phyloP scores from a whole-genome alignment of 2,329 filamentous ascomycete species.

The Aspergillus unguis region DNA sequence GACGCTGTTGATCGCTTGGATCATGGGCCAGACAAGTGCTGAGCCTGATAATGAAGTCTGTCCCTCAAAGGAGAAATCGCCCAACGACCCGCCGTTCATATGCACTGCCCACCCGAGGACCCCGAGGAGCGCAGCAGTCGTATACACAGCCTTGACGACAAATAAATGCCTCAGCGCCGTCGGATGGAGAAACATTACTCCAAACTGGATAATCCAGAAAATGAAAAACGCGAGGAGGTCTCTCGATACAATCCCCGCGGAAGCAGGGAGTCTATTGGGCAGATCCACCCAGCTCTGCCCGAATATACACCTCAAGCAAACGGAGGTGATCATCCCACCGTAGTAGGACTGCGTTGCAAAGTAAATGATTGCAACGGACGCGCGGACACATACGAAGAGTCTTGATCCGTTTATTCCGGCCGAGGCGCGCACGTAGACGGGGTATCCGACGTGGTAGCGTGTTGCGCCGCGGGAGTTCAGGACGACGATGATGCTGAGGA shows the following conservation, averaged over 20 bases:
- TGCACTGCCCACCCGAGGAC: slow-evolving; percentile 33
- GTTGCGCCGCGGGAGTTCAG: slow-evolving; percentile 45
- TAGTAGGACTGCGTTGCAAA: slow-evolving; percentile 26
- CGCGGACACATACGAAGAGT: slow-evolving; percentile 16
- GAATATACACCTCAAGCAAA: slow-evolving; percentile 26
- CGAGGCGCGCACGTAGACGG: slow-evolving; percentile 36
- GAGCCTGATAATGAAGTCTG: slow-evolving; percentile 29
- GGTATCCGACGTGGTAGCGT: slow-evolving; percentile 45
- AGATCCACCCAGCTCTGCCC: slow-evolving; percentile 1
- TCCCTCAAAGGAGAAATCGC: slow-evolving; percentile 12
- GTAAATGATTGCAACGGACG: slow-evolving; percentile 22
- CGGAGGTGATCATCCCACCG: slow-evolving; percentile 34
- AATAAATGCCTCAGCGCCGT: slow-evolving; percentile 4
- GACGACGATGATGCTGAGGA: slow-evolving; percentile 44
- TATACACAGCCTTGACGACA: slow-evolving; percentile 7
- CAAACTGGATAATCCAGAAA: slow-evolving; percentile 8
- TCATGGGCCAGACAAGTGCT: slow-evolving; percentile 23
- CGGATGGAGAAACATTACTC: slow-evolving; percentile 3
- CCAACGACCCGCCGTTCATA: slow-evolving; percentile 26
- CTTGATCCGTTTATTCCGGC: slow-evolving; percentile 45
- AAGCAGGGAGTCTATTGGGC: neutral
- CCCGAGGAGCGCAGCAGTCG: slow-evolving; percentile 23
- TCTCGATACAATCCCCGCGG: neutral
- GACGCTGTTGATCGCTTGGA: slow-evolving; percentile 44
- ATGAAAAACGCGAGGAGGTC: slow-evolving; percentile 9